Conservation (phyloP, 371 early-diverging fungal genomes). For the Mucor irregularis region DNA sequence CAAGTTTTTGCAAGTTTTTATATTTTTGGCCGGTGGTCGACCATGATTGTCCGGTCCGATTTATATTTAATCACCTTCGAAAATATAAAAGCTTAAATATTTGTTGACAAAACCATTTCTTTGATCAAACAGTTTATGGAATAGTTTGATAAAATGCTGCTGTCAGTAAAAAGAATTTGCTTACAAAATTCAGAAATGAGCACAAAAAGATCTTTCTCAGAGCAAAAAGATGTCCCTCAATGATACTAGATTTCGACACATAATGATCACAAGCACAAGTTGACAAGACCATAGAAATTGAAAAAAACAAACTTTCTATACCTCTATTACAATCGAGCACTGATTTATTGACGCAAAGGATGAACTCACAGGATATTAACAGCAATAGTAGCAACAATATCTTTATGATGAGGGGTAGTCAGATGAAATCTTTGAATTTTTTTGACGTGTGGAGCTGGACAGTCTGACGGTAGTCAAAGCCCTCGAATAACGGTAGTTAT, state of each 20-base stretch:
- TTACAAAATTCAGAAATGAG: conserved; percentile 3
- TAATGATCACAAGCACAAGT: neutral
- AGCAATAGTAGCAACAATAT: conserved; percentile 1
- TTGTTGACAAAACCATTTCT: neutral
- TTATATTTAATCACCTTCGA: no score
- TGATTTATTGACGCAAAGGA: conserved; percentile 4
- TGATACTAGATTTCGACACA: neutral
- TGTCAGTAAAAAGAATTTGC: conserved; percentile 2
- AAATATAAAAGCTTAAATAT: neutral
- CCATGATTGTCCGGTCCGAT: no score
- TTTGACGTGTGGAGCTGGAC: no score
- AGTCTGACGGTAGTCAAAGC: no score
- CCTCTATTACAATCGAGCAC: neutral
- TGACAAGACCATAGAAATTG: conserved; percentile 5
- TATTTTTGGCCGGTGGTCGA: no score
- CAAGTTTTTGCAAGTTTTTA: no score
- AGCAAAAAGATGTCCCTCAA: conserved; percentile 3
- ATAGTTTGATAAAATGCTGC: conserved; percentile 3
- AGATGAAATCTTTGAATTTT: no score
- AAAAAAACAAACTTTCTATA: conserved; percentile 2
- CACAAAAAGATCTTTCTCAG: neutral
- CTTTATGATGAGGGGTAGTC: no score
- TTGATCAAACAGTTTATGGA: conserved; percentile 4
- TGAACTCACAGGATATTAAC: neutral
- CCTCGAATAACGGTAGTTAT: no score